These are phyloP conservation scores for Fusarium lyarnte DNA, from an alignment of 2,329 filamentous ascomycete genomes.

Conservation along the genomic window DNA sequence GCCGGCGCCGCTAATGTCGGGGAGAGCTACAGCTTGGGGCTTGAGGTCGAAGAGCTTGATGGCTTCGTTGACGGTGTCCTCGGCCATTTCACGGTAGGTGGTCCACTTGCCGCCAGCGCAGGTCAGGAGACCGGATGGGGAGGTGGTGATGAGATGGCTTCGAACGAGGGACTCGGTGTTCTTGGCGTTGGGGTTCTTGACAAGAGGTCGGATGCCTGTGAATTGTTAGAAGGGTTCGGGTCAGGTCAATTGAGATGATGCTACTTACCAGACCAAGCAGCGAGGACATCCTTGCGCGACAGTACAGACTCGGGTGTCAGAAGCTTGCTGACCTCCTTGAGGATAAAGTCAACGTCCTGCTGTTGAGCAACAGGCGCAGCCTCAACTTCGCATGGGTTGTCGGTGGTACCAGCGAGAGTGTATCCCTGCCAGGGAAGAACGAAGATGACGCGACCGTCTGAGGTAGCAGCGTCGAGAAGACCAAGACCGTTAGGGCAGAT, in stretches of 20 bases:
- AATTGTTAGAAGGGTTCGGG: constrained; percentile 20
- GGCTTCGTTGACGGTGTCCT: constrained; percentile 84
- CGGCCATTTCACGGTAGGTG: constrained; percentile 88
- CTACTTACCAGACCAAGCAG: constrained; percentile 78
- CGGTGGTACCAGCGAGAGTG: constrained; percentile 85
- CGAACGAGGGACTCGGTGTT: constrained; percentile 86
- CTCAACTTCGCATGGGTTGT: constrained; percentile 75
- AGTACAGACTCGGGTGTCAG: constrained; percentile 80
- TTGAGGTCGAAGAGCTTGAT: constrained; percentile 71
- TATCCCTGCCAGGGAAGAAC: constrained; percentile 89
- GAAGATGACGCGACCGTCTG: constrained; percentile 88
- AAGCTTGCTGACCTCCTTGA: constrained; percentile 80
- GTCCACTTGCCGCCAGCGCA: constrained; percentile 90
- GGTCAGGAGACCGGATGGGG: constrained; percentile 78
- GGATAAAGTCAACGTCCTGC: constrained; percentile 83
- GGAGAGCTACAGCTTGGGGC: constrained; percentile 61
- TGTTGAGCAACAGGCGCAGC: constrained; percentile 77
- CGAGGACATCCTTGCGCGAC: constrained; percentile 77
- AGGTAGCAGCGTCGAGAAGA: constrained; percentile 79
- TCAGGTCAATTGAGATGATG: fast-evolving
- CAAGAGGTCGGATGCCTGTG: constrained; percentile 75
- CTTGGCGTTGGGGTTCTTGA: constrained; percentile 81
- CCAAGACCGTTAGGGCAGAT: constrained; percentile 84
- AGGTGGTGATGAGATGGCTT: constrained; percentile 81
- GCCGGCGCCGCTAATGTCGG: constrained; percentile 74